phyloP scores from a whole-genome alignment of 495 filamentous ascomycete species.

The Pyronema omphalodes region DNA sequence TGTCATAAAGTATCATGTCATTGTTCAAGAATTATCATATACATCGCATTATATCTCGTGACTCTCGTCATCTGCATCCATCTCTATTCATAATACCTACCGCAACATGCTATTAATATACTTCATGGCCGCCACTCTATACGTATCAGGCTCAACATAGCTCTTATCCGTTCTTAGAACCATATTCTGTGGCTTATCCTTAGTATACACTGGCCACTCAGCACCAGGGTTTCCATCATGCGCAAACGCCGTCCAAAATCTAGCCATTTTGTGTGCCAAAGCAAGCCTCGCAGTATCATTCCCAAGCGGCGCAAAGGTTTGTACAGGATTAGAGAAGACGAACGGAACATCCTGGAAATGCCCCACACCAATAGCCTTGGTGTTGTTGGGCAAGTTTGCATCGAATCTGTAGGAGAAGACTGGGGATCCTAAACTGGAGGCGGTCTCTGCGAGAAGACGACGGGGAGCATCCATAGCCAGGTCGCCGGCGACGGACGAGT shows the following conservation, averaged over 20 bases:
- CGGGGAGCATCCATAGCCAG: constrained; percentile 37
- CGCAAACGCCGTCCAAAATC: constrained; percentile 39
- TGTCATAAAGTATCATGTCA: too few relatives aligned
- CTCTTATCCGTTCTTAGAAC: constrained; percentile 28
- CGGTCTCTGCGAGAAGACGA: constrained; percentile 36
- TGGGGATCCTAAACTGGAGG: constrained; percentile 19
- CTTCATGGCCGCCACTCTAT: constrained; percentile 27
- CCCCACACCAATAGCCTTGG: constrained; percentile 10
- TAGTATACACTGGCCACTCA: constrained; percentile 16
- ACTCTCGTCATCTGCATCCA: too few relatives aligned
- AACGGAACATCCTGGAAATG: constrained; percentile 39
- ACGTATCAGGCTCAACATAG: constrained; percentile 28
- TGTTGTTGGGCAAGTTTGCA: constrained; percentile 28
- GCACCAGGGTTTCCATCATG: constrained; percentile 30
- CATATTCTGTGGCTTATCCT: constrained; percentile 26
- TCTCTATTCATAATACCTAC: background rate
- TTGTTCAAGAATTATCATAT: too few relatives aligned
- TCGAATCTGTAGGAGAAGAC: constrained; percentile 50
- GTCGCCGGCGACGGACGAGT: constrained; percentile 37
- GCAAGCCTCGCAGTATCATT: constrained; percentile 31
- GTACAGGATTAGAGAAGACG: constrained; percentile 24
- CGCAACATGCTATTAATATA: constrained; percentile 27
- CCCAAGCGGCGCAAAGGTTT: constrained; percentile 36
- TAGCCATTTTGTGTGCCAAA: constrained; percentile 35
- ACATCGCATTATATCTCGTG: too few relatives aligned